phyloP scores from a whole-genome alignment of 2,329 filamentous ascomycete genomes.

The Trichoderma sp. region DNA sequence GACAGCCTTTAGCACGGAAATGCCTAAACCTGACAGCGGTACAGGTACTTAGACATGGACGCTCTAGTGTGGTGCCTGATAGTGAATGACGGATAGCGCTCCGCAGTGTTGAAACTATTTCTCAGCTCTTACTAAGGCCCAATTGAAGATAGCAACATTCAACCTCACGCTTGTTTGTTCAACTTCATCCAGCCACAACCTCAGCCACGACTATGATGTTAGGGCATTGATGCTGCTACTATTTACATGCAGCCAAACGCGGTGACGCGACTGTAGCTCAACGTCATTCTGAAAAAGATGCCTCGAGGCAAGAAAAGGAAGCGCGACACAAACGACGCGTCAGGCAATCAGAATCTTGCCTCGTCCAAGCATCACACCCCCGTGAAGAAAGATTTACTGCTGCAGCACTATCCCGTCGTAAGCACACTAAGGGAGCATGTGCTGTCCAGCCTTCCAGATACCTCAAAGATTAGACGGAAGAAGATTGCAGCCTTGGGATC shows the following conservation, averaged over 20 bases:
- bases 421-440: slow-evolving; percentile 69
- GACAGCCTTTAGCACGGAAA: neutral
- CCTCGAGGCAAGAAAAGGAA: slow-evolving; percentile 31
- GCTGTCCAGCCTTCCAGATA: slow-evolving; percentile 61
- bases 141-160: neutral
- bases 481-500: slow-evolving; percentile 52
- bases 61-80: neutral
- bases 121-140: neutral
- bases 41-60: neutral
- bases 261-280: neutral
- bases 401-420: slow-evolving; percentile 64
- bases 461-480: slow-evolving; percentile 61
- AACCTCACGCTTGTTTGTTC: neutral
- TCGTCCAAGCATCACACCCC: slow-evolving; percentile 23
- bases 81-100: neutral
- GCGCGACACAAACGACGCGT: slow-evolving; percentile 26
- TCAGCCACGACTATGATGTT: neutral
- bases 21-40: neutral
- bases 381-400: slow-evolving; percentile 61
- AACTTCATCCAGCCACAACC: neutral
- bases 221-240: neutral
- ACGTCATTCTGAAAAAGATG: slow-evolving; percentile 26
- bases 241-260: neutral
- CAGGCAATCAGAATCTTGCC: neutral
- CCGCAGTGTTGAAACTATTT: neutral